Percentiles rank a stretch among this genome's conserved stretches.
Evolutionary conservation across 192 early-diverging fungal genomes (phyloP).

Genomic region (Coemansia sp.): DNA sequence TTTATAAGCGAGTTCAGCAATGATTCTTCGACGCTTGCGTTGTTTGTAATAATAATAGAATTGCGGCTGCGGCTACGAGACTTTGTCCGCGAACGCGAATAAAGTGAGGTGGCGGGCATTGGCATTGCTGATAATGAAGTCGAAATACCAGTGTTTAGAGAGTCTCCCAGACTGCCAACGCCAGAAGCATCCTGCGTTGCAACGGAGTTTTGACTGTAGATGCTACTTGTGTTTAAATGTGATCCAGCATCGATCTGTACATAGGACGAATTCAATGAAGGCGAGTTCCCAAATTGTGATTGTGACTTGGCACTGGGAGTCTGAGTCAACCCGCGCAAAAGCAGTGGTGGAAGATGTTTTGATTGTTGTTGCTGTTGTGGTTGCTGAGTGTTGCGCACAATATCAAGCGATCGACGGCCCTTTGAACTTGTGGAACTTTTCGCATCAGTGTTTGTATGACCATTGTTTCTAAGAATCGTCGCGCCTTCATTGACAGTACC

Average conservation of each 20-base stretch:
- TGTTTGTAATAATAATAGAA: conserved; percentile 13
- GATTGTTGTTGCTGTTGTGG: conserved; percentile 12
- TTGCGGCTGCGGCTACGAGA: conserved; percentile 51
- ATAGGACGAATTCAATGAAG: conserved; percentile 36
- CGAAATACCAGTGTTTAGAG: neutral
- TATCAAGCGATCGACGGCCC: conserved; percentile 42
- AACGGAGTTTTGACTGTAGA: conserved; percentile 15
- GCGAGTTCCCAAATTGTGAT: conserved; percentile 7
- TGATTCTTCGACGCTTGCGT: conserved; percentile 18
- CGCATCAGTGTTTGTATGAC: neutral
- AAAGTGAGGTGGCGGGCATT: conserved; percentile 24
- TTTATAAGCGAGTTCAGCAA: conserved; percentile 30
- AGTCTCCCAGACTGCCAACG: neutral
- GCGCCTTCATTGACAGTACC: conserved; percentile 21
- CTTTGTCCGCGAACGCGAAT: conserved; percentile 46
- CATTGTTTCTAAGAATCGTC: neutral
- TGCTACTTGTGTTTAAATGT: conserved; percentile 4
- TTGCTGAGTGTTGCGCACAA: conserved; percentile 24
- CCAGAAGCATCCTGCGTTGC: neutral
- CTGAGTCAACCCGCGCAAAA: conserved; percentile 24
- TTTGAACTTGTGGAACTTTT: conserved; percentile 9
- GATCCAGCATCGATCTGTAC: conserved; percentile 18
- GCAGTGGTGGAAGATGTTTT: conserved; percentile 18
- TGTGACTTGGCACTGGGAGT: conserved; percentile 2
- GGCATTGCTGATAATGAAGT: conserved; percentile 17